phyloP scores from a whole-genome alignment of 2,329 filamentous ascomycete species.

The Aspergillus costaricaensis region DNA sequence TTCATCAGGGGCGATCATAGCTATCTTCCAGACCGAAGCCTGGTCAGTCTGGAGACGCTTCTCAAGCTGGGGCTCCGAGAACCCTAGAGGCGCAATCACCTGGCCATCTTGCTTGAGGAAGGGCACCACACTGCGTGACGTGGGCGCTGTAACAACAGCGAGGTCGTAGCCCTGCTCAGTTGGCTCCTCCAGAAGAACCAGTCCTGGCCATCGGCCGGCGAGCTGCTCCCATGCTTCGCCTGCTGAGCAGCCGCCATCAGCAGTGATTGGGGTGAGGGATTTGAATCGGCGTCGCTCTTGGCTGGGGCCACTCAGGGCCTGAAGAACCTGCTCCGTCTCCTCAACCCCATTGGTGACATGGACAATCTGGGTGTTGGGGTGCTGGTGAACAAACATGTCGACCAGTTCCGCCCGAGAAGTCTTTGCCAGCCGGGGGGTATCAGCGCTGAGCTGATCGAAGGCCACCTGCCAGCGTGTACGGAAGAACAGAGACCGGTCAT shows the following conservation, averaged over 20 bases:
- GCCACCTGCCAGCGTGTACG: neutral
- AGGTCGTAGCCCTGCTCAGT: neutral
- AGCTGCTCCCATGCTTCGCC: neutral
- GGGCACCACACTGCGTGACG: neutral
- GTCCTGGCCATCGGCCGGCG: neutral
- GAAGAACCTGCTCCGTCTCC: neutral
- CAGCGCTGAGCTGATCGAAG: neutral
- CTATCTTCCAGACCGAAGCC: neutral
- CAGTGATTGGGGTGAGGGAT: neutral
- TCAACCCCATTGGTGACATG: neutral
- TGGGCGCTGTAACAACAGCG: neutral
- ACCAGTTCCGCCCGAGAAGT: neutral
- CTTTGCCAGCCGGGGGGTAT: neutral
- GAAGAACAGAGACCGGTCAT: neutral
- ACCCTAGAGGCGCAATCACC: neutral
- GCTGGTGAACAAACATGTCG: neutral
- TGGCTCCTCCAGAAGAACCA: neutral
- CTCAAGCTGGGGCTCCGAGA: neutral
- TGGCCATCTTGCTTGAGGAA: neutral
- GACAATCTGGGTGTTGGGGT: neutral
- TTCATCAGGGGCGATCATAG: neutral
- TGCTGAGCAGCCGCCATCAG: neutral
- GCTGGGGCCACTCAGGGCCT: neutral
- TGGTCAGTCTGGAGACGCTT: neutral
- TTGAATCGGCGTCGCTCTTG: neutral